These are phyloP conservation scores for Phytophthora meadii DNA, from an alignment of 352 stramenopile species.

Conservation along the genomic window DNA sequence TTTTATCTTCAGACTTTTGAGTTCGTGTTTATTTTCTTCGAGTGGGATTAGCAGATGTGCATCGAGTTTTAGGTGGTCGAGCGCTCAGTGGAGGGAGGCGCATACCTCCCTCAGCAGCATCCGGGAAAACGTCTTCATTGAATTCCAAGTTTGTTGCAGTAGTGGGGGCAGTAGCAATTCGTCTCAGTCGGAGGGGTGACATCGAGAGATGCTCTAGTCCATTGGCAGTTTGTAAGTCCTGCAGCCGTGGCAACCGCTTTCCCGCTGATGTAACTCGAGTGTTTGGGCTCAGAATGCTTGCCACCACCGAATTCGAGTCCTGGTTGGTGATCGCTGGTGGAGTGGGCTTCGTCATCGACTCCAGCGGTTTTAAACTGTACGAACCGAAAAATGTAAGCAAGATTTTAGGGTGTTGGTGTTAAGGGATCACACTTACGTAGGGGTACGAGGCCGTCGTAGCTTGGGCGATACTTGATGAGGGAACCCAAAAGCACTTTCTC, in stretches of 20 bases:
- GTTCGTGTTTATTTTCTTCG: conserved; percentile 15
- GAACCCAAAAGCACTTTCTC: conserved; percentile 6
- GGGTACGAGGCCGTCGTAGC: conserved; percentile 21
- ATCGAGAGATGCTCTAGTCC: conserved; percentile 28
- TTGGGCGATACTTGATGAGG: conserved; percentile 13
- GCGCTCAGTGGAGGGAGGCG: conserved; percentile 59
- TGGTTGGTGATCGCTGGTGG: conserved; percentile 30
- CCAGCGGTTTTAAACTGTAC: conserved; percentile 51
- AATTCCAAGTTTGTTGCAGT: conserved; percentile 26
- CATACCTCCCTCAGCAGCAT: conserved; percentile 19
- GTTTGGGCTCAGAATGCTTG: conserved; percentile 17
- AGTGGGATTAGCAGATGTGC: conserved; percentile 10
- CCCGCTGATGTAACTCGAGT: conserved; percentile 33
- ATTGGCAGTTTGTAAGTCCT: conserved; percentile 17
- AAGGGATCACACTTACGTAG: conserved; percentile 18
- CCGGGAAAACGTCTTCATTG: conserved; percentile 26
- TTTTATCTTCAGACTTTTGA: conserved; percentile 11
- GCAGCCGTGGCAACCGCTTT: conserved; percentile 30
- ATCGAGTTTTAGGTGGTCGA: conserved; percentile 17
- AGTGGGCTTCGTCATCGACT: conserved; percentile 30
- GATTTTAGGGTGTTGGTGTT: background rate
- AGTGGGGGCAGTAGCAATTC: conserved; percentile 53
- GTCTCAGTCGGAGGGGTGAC: conserved; percentile 45
- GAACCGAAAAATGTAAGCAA: conserved; percentile 12
- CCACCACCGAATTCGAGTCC: conserved; percentile 4